phyloP scores from a whole-genome alignment of 1,284 basidiomycete genomes.

The Laetiporus sulphureus region DNA sequence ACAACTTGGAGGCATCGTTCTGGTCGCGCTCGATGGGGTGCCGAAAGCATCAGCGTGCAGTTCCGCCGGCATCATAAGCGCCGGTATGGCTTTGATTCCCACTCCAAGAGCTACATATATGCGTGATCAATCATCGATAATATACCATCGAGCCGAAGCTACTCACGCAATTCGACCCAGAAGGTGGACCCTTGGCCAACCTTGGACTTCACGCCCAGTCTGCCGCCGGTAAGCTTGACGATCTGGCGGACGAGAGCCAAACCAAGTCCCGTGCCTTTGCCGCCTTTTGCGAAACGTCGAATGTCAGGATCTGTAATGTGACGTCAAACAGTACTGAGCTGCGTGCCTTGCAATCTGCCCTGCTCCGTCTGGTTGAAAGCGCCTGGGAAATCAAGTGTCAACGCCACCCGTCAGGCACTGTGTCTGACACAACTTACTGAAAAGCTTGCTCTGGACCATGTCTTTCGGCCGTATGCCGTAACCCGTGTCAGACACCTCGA shows the following conservation, averaged over 20 bases:
- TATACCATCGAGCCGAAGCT: not conserved
- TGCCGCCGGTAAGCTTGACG: constrained; percentile 76
- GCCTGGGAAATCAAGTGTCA: constrained; percentile 31
- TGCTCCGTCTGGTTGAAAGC: constrained; percentile 77
- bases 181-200: constrained; percentile 63
- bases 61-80: constrained; percentile 11
- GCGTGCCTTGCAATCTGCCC: constrained; percentile 67
- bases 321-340: too few relatives aligned
- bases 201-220: constrained; percentile 68
- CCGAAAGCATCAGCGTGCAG: constrained; percentile 9
- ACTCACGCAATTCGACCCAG: constrained; percentile 69
- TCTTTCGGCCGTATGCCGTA: constrained; percentile 69
- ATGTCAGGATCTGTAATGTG: not conserved
- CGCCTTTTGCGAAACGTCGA: constrained; percentile 33
- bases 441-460: constrained; percentile 68
- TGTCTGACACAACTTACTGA: constrained; percentile 43
- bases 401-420: not conserved
- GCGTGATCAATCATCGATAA: constrained; percentile 4
- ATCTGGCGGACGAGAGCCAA: constrained; percentile 87
- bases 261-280: constrained; percentile 86
- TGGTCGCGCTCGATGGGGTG: constrained; percentile 7
- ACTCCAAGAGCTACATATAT: constrained; percentile 30
- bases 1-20: not conserved
- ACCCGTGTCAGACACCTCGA: constrained; percentile 80
- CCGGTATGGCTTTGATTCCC: constrained; percentile 27